These are phyloP conservation scores for Hypoxylon subgilvum DNA, from an alignment of 495 filamentous ascomycete genomes.

Conservation along the genomic window DNA sequence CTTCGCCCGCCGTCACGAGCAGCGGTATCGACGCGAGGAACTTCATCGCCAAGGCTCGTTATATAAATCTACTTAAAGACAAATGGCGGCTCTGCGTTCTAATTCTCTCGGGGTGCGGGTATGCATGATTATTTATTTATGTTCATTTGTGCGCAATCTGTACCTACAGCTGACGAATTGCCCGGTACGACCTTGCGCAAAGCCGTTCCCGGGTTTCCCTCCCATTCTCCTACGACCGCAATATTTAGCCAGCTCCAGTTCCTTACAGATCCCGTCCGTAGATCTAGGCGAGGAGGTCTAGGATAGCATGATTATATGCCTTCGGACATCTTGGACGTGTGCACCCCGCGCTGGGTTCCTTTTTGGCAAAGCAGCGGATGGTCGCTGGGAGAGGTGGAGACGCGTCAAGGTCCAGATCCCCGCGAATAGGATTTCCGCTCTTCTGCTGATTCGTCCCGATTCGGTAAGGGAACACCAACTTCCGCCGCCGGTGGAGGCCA, in stretches of 20 bases:
- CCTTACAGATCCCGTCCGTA: too few relatives aligned
- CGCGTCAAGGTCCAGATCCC: conserved; percentile 1
- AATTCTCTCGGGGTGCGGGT: conserved; percentile 6
- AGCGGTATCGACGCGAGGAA: conserved; percentile 40
- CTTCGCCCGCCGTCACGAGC: conserved; percentile 37
- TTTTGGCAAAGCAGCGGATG: conserved; percentile 9
- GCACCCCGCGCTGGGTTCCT: conserved; percentile 17
- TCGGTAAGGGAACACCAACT: conserved; percentile 28
- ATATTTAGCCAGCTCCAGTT: background rate
- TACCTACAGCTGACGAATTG: background rate
- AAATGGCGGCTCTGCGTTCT: conserved; percentile 18
- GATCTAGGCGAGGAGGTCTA: too few relatives aligned
- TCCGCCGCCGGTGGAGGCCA: conserved; percentile 14
- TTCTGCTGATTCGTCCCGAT: conserved; percentile 18
- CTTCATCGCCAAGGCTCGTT: conserved; percentile 41
- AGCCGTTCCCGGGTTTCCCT: background rate
- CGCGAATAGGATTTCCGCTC: conserved; percentile 19
- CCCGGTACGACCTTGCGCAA: conserved; percentile 12
- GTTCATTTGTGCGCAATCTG: conserved; percentile 12
- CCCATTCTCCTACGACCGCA: background rate
- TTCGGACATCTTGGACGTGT: too few relatives aligned
- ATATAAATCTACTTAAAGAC: background rate
- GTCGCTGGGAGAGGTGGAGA: conserved; percentile 2
- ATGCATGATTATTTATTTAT: conserved; percentile 21
- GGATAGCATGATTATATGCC: too few relatives aligned